A percentile compares a stretch with the other conserved stretches of the same genome.
These are phyloP conservation scores for Nidularia sp. DNA, from an alignment of 768 basidiomycete species.

Conservation along the genomic window DNA sequence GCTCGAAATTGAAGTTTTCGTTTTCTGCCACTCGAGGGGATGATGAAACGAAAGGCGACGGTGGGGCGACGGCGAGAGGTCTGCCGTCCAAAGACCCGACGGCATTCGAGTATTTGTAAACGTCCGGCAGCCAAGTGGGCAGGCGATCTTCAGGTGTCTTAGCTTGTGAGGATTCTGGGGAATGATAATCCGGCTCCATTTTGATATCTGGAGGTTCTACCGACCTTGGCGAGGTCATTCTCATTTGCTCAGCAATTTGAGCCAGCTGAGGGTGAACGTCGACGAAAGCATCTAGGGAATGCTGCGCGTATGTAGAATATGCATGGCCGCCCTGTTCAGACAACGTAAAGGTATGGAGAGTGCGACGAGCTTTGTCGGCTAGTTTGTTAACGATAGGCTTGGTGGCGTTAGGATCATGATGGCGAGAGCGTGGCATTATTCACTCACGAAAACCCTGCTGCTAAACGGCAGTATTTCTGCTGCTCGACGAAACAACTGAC, in stretches of 20 bases:
- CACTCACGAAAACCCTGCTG: constrained; percentile 52
- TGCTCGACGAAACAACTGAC: constrained; percentile 53
- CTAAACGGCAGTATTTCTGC: constrained; percentile 58
- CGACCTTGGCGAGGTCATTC: constrained; percentile 2
- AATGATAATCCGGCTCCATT: neutral
- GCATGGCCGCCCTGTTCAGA: neutral
- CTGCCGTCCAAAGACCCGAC: constrained; percentile 37
- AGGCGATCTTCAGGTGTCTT: neutral
- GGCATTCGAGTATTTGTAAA: constrained; percentile 40
- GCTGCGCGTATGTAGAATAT: neutral
- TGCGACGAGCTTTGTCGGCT: constrained; percentile 43
- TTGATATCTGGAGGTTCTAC: constrained; percentile 1
- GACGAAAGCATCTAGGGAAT: constrained; percentile 27
- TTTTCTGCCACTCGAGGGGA: constrained; percentile 49
- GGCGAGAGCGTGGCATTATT: neutral
- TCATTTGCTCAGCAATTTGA: constrained; percentile 27
- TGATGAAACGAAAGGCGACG: constrained; percentile 41
- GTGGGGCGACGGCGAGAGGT: constrained; percentile 25
- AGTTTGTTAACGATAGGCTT: constrained; percentile 59
- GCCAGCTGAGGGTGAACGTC: constrained; percentile 27
- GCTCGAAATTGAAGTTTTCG: constrained; percentile 56
- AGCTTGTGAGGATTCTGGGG: neutral
- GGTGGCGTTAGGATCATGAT: neutral
- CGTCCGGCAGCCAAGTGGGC: constrained; percentile 38
- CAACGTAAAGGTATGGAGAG: constrained; percentile 22